Percentiles rank a stretch among this genome's conserved stretches.
Evolutionary conservation across 495 filamentous ascomycete genomes (phyloP).

Genomic region (Aspergillus bertholletiae): DNA sequence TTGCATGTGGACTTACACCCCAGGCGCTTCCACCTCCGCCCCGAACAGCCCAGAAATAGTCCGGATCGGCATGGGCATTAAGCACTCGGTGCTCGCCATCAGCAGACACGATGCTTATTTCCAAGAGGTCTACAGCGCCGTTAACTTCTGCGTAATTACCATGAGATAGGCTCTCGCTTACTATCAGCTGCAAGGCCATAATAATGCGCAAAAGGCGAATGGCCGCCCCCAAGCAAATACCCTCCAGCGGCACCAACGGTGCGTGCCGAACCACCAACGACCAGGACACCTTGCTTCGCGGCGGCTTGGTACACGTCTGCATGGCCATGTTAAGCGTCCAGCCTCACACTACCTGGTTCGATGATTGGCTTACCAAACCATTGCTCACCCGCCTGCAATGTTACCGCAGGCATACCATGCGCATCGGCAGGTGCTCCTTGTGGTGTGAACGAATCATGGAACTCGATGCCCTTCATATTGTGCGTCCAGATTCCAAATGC

Average conservation of each 20-base stretch:
- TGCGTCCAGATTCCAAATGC: constrained; percentile 51
- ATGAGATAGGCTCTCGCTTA: constrained; percentile 3
- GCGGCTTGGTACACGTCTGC: constrained; percentile 31
- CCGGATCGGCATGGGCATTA: constrained; percentile 26
- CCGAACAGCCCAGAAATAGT: constrained; percentile 50
- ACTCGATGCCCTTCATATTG: constrained; percentile 23
- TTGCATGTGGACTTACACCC: not conserved
- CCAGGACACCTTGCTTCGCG: not conserved
- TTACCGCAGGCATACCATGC: not conserved
- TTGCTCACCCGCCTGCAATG: not conserved
- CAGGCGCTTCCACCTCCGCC: constrained; percentile 30
- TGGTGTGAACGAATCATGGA: constrained; percentile 29
- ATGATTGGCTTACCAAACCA: not conserved
- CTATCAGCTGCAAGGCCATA: constrained; percentile 13
- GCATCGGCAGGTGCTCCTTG: constrained; percentile 10
- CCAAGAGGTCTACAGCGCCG: constrained; percentile 12
- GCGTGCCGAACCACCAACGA: constrained; percentile 3
- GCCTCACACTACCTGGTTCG: not conserved
- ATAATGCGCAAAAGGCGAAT: not conserved
- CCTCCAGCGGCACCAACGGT: constrained; percentile 16
- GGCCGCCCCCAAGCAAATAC: constrained; percentile 12
- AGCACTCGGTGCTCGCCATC: constrained; percentile 30
- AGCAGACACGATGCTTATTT: constrained; percentile 16
- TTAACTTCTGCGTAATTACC: constrained; percentile 46
- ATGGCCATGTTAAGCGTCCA: not conserved